phyloP scores from a whole-genome alignment of 164 flowering plant species.

The Sedum album region DNA sequence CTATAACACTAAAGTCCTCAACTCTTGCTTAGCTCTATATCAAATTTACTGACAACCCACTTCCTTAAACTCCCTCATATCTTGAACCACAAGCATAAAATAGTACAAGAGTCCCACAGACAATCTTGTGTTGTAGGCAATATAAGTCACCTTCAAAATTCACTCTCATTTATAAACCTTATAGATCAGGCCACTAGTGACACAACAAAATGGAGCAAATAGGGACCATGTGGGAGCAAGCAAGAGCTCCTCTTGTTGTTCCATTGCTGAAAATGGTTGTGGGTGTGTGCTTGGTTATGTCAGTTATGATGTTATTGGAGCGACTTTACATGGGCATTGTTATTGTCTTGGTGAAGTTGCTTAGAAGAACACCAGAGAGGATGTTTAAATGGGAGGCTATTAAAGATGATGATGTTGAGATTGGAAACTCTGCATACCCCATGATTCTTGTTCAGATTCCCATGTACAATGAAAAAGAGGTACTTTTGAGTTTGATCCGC shows the following conservation, averaged over 20 bases:
- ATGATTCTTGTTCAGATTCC: slow-evolving; percentile 11
- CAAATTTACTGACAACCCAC: no score
- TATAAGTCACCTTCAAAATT: not conserved
- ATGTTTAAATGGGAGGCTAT: slow-evolving; percentile 7
- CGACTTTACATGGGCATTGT: slow-evolving; percentile 9
- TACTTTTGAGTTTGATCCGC: not conserved
- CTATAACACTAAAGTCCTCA: no score
- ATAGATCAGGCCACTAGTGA: not conserved
- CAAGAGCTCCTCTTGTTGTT: slow-evolving; percentile 7
- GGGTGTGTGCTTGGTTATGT: slow-evolving; percentile 5
- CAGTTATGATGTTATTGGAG: slow-evolving; percentile 6
- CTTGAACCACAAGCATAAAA: no score
- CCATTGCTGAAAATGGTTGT: slow-evolving; percentile 6
- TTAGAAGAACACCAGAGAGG: slow-evolving; percentile 3
- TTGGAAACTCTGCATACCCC: not conserved
- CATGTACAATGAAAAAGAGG: slow-evolving; percentile 11
- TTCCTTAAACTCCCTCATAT: no score
- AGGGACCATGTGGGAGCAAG: slow-evolving; percentile 1
- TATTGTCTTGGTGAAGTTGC: slow-evolving; percentile 1
- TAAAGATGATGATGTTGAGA: slow-evolving; percentile 9
- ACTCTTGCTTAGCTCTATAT: no score
- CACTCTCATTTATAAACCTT: not conserved
- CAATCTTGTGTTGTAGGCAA: slow-evolving; percentile 4
- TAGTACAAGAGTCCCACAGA: no score
- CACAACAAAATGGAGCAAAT: not conserved